phyloP scores from a whole-genome alignment of 2,329 filamentous ascomycete genomes.

The Macrophomina phaseolina region DNA sequence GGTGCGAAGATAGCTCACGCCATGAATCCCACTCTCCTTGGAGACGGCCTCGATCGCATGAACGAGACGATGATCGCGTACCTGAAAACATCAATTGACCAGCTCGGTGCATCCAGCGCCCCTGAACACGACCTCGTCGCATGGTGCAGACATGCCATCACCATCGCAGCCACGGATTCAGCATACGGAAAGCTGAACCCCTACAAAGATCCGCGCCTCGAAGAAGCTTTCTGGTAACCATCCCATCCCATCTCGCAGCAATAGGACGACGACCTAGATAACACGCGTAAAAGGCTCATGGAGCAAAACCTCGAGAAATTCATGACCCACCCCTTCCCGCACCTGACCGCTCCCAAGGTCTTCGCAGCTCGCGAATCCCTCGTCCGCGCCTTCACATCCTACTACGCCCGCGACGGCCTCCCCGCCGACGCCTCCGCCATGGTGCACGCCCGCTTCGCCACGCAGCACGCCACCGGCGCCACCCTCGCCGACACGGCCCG shows the following conservation, averaged over 20 bases:
- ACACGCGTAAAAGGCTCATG: constrained; percentile 17
- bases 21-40: constrained; percentile 43
- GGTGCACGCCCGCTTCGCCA: constrained; percentile 45
- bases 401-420: constrained; percentile 46
- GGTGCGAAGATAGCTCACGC: constrained; percentile 39
- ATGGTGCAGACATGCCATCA: constrained; percentile 41
- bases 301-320: constrained; percentile 37
- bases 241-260: too few relatives aligned
- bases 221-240: constrained; percentile 45
- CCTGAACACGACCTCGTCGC: constrained; percentile 24
- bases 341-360: constrained; percentile 41
- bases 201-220: constrained; percentile 37
- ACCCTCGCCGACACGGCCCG: constrained; percentile 46
- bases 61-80: constrained; percentile 44
- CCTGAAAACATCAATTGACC: constrained; percentile 35
- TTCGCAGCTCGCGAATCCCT: constrained; percentile 44
- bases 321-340: constrained; percentile 34
- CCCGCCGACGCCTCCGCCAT: constrained; percentile 48
- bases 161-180: constrained; percentile 46
- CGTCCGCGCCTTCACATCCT: constrained; percentile 44
- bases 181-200: constrained; percentile 53
- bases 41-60: constrained; percentile 42
- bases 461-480: constrained; percentile 40
- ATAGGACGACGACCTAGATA: constrained; percentile 27
- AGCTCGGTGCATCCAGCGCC: constrained; percentile 27